phyloP scores from a whole-genome alignment of 2,329 filamentous ascomycete genomes.

The Cercospora nicotianae region DNA sequence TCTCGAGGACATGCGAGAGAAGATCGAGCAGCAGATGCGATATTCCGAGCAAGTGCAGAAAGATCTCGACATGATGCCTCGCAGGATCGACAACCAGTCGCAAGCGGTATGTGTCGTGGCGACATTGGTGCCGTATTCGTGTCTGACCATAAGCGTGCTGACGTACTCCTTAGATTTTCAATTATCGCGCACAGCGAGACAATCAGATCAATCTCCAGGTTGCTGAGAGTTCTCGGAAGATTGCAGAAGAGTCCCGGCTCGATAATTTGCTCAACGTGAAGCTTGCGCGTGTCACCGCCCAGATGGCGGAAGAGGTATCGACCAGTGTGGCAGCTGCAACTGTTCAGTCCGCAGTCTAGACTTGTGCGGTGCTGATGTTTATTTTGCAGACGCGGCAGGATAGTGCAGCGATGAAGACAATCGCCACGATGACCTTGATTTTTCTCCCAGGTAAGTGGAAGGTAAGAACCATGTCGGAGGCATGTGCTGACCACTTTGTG shows the following conservation, averaged over 20 bases:
- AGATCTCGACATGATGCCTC: conserved; percentile 38
- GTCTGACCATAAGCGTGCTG: background rate
- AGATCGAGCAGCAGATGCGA: conserved; percentile 38
- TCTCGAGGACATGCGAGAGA: conserved; percentile 39
- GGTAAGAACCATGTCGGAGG: background rate
- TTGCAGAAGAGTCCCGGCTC: conserved; percentile 37
- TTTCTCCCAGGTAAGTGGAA: conserved; percentile 42
- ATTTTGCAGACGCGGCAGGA: conserved; percentile 36
- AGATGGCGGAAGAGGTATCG: conserved; percentile 34
- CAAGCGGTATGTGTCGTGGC: conserved; percentile 31
- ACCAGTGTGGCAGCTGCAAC: background rate
- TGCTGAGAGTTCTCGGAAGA: conserved; percentile 37
- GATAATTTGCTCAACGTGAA: conserved; percentile 40
- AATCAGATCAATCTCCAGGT: conserved; percentile 39
- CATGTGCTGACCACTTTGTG: background rate
- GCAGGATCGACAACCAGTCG: conserved; percentile 40
- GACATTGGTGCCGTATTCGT: background rate
- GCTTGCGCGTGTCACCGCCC: conserved; percentile 38
- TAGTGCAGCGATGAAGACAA: conserved; percentile 48
- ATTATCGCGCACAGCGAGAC: conserved; percentile 37
- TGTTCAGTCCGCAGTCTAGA: background rate
- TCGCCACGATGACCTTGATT: conserved; percentile 47
- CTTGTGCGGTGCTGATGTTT: background rate
- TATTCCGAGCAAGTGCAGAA: conserved; percentile 37
- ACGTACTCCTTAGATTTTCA: conserved; percentile 34